A percentile compares a stretch with the other conserved stretches of the same genome.
phyloP scores from a whole-genome alignment of 495 filamentous ascomycete species.

The Cercophora samala region DNA sequence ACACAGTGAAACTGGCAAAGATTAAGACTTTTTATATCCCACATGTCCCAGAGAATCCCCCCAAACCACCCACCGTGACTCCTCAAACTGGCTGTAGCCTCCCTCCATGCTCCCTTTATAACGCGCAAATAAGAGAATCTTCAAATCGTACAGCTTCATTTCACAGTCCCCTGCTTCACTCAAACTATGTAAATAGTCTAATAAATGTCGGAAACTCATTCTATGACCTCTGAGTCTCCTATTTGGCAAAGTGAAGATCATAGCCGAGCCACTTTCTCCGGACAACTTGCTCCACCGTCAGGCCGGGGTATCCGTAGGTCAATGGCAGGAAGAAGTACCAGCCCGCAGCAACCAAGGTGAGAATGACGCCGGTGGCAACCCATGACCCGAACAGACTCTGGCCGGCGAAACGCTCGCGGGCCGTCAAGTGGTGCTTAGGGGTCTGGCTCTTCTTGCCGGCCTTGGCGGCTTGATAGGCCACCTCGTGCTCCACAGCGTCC shows the following conservation, averaged over 20 bases:
- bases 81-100: neutral
- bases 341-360: constrained; percentile 65
- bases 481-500: constrained; percentile 61
- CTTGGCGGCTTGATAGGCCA: constrained; percentile 43
- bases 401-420: constrained; percentile 73
- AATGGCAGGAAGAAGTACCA: constrained; percentile 93
- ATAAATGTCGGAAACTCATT: neutral
- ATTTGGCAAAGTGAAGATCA: constrained; percentile 98
- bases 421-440: constrained; percentile 57
- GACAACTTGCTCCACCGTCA: constrained; percentile 74
- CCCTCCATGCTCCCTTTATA: neutral
- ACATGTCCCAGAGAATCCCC: neutral
- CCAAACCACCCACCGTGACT: constrained; percentile 10
- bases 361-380: constrained; percentile 69
- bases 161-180: neutral
- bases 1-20: neutral
- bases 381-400: constrained; percentile 75
- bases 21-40: neutral
- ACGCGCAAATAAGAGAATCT: neutral
- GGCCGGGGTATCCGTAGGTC: constrained; percentile 93
- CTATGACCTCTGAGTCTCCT: constrained; percentile 27
- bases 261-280: constrained; percentile 94
- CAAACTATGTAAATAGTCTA: neutral
- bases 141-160: neutral
- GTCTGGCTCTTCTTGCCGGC: constrained; percentile 49